Conservation (phyloP, 1,284 basidiomycete genomes). For the Ustilago xerochloae region DNA sequence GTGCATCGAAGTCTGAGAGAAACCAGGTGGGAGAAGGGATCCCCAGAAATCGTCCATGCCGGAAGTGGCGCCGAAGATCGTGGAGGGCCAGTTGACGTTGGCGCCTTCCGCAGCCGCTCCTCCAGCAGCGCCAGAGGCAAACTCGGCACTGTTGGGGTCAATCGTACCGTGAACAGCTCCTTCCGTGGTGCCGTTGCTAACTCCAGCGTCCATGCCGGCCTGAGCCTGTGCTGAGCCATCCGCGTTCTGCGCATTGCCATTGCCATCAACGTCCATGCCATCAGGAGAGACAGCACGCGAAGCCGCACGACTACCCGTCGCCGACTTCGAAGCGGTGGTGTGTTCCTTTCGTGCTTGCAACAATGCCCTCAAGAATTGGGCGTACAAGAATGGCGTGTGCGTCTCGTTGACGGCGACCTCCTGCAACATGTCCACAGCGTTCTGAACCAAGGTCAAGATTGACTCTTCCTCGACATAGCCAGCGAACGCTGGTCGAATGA, state of each 20-base stretch:
- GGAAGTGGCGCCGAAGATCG: slow-evolving; percentile 32
- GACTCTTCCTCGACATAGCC: slow-evolving; percentile 76
- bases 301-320: slow-evolving; percentile 38
- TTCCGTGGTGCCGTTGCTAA: not conserved
- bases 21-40: slow-evolving; percentile 56
- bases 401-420: slow-evolving; percentile 62
- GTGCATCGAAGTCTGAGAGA: slow-evolving; percentile 46
- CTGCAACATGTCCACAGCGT: slow-evolving; percentile 76
- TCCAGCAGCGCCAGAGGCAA: not conserved
- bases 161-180: slow-evolving; percentile 7
- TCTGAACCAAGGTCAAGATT: slow-evolving; percentile 79
- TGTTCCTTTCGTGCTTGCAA: slow-evolving; percentile 59
- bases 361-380: slow-evolving; percentile 59
- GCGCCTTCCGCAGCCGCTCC: slow-evolving; percentile 6
- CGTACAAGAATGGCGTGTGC: slow-evolving; percentile 64
- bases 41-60: slow-evolving; percentile 60
- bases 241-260: not conserved
- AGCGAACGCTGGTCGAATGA: slow-evolving; percentile 83
- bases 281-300: slow-evolving; percentile 43
- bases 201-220: not conserved
- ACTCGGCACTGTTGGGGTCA: slow-evolving; percentile 7
- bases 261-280: slow-evolving; percentile 8
- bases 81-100: slow-evolving; percentile 33
- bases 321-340: slow-evolving; percentile 38
- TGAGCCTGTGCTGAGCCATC: not conserved